phyloP scores from a whole-genome alignment of 2,329 filamentous ascomycete genomes.

The Aspergillus chevalieri region DNA sequence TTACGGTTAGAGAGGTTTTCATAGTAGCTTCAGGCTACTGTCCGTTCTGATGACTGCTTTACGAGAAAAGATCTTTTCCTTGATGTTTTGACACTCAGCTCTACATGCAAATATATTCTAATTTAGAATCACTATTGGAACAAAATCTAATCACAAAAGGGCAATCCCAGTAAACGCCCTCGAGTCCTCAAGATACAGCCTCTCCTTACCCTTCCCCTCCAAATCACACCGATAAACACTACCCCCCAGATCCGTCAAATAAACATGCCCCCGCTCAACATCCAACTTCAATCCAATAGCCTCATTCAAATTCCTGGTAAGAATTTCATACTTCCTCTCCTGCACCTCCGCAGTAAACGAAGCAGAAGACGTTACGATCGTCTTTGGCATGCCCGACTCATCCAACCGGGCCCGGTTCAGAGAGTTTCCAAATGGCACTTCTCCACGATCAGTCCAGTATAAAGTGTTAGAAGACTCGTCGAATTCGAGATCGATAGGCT shows the following conservation, averaged over 20 bases:
- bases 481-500: conserved; percentile 54
- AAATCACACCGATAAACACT: conserved; percentile 18
- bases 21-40: no score
- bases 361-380: conserved; percentile 13
- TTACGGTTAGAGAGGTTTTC: no score
- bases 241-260: conserved; percentile 25
- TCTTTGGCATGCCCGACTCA: conserved; percentile 18
- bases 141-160: background rate
- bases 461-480: conserved; percentile 42
- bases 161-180: conserved; percentile 16
- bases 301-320: conserved; percentile 38
- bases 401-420: conserved; percentile 39
- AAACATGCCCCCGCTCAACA: conserved; percentile 11
- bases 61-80: no score
- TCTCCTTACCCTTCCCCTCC: conserved; percentile 13
- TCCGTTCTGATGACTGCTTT: no score
- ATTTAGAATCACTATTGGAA: background rate
- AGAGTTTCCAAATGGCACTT: conserved; percentile 50
- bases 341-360: conserved; percentile 8
- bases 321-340: conserved; percentile 12
- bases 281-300: conserved; percentile 42
- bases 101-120: background rate
- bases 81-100: no score
- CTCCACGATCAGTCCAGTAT: conserved; percentile 59
- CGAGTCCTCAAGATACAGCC: conserved; percentile 9